Evolutionary conservation across 495 filamentous ascomycete genomes (phyloP).

Genomic region (Aspergillus leporis): DNA sequence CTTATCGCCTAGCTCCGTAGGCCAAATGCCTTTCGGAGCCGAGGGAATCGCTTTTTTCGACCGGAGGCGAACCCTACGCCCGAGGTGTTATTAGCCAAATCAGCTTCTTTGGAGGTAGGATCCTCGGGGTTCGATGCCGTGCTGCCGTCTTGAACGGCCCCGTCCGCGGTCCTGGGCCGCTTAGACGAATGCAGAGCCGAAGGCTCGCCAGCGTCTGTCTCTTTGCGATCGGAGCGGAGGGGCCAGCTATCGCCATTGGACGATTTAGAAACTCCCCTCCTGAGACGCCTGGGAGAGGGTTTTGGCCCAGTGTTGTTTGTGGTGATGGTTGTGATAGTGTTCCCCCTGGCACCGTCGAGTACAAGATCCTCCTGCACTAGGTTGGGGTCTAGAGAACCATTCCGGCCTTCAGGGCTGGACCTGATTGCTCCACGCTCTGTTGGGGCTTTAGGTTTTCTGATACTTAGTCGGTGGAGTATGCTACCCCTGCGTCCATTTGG

Average conservation of each 20-base stretch:
- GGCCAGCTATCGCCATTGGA: constrained; percentile 34
- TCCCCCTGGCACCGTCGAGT: constrained; percentile 18
- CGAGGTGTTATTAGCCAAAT: constrained; percentile 16
- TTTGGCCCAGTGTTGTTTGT: constrained; percentile 16
- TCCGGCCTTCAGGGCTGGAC: constrained; percentile 15
- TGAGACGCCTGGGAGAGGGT: constrained; percentile 31
- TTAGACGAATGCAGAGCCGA: constrained; percentile 9
- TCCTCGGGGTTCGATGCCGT: background rate
- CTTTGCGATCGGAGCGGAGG: constrained; percentile 18
- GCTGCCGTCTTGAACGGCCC: constrained; percentile 15
- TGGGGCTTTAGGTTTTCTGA: constrained; percentile 38
- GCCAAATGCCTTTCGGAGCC: constrained; percentile 50
- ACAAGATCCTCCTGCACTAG: constrained; percentile 23
- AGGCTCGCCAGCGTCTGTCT: constrained; percentile 14
- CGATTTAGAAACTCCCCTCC: constrained; percentile 27
- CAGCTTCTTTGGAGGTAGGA: constrained; percentile 1
- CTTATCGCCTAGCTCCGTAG: constrained; percentile 35
- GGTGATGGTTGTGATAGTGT: constrained; percentile 20
- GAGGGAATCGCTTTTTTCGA: constrained; percentile 53
- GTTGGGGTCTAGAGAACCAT: constrained; percentile 25
- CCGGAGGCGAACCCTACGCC: constrained; percentile 41
- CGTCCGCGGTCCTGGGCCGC: constrained; percentile 19
- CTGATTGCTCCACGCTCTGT: constrained; percentile 35
- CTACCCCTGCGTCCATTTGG: constrained; percentile 38
- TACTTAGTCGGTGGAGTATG: constrained; percentile 43